phyloP scores from a whole-genome alignment of 495 filamentous ascomycete genomes.

The Penicillium bovifimosum region DNA sequence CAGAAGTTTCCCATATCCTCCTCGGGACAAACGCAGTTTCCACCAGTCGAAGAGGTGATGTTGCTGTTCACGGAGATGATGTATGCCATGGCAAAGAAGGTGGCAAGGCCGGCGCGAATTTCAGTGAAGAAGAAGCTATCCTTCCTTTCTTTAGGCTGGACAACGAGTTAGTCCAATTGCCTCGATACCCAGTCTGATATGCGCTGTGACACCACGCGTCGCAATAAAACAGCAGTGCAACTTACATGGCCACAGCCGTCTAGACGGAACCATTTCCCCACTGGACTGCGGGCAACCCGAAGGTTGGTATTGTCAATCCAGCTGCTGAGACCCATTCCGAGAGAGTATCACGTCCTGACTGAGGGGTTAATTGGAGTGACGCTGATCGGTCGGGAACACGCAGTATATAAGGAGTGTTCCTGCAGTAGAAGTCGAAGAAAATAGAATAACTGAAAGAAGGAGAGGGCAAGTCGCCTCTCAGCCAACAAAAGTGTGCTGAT shows the following conservation, averaged over 20 bases:
- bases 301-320: constrained; percentile 51
- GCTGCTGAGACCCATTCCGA: constrained; percentile 31
- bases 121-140: constrained; percentile 75
- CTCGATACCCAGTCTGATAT: not conserved
- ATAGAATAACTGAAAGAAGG: not conserved
- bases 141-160: constrained; percentile 58
- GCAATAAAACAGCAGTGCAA: not conserved
- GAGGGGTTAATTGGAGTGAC: not conserved
- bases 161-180: not conserved
- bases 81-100: constrained; percentile 87
- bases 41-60: constrained; percentile 60
- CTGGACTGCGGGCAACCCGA: constrained; percentile 49
- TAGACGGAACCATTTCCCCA: constrained; percentile 69
- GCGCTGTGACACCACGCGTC: not conserved
- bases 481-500: constrained; percentile 21
- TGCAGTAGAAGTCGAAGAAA: constrained; percentile 1
- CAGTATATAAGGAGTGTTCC: constrained; percentile 8
- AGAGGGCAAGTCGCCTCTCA: constrained; percentile 11
- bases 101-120: constrained; percentile 69
- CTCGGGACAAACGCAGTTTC: constrained; percentile 66
- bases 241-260: constrained; percentile 72
- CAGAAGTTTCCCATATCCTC: constrained; percentile 47
- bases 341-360: constrained; percentile 4
- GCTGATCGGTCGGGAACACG: constrained; percentile 4
- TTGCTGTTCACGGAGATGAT: constrained; percentile 71